Evolutionary conservation across 257 asterid species (phyloP), one percentile per base, ranked within the genome.

Genomic region (Asclepias syriaca): DNA sequence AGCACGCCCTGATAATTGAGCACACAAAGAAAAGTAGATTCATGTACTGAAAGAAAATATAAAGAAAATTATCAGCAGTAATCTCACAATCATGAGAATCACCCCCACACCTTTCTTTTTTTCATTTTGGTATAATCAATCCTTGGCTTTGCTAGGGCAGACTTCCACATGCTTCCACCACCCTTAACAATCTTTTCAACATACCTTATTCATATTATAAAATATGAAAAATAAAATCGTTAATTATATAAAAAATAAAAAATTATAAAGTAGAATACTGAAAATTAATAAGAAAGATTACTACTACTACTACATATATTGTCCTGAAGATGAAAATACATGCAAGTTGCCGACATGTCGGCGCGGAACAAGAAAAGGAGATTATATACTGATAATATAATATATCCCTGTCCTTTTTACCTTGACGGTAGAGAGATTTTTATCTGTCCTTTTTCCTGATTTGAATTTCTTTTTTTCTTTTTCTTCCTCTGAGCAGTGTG

Each of bases 291-390:
- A 11, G 5, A 14, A 16, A 50, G n/a, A 50, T 50, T 14, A 50
- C 22, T 7, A 40, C 45, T 39, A 3, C 8, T n/a, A 24, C 6
- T 43, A 43, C 10, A 43, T 43, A 43, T 40, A 40, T 40, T 6
- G 10, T 43, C 11, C 7, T 29, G 11, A 15, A 60, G 21, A 60
- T 32, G 7, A 60, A 43, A 43, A 14, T 60, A 34, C 68, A 63
- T 77, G 80, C 88, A 78, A 85, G 74, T 80, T 74, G 87, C 73
- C 80, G 82, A 85, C 86, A 81, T 87, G 90, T 85, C 86, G 85
- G 88, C 85, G 76, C 69, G 49, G 80, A 77, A 78, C 78, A 61
- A 72, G 84, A 70, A 71, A 40, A 57, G 60, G 57, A 75, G 75
- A n/a, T 3, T 4, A 34, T 34, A 56, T 14, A 58, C 69, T 56